Percentiles rank a stretch among this genome's conserved stretches.
These are phyloP conservation scores for Piloderma croceum DNA, from an alignment of 768 basidiomycete genomes.

Conservation along the genomic window DNA sequence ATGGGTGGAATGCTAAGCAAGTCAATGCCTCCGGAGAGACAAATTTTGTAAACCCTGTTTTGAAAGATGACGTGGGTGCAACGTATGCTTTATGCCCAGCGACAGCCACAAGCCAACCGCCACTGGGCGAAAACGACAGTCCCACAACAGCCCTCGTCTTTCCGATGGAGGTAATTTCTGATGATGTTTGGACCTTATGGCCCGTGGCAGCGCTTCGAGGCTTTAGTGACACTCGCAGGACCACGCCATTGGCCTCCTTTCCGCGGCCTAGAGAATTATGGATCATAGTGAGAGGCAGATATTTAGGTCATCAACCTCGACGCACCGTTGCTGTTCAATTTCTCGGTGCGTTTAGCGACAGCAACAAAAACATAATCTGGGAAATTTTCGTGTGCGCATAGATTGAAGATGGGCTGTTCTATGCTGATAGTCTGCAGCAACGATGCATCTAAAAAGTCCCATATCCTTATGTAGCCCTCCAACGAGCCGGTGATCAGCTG, in stretches of 20 bases:
- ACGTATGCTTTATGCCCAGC: conserved; percentile 78
- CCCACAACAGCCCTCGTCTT: conserved; percentile 61
- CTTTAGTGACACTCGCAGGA: conserved; percentile 61
- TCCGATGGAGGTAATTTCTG: conserved; percentile 53
- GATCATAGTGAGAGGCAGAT: not conserved
- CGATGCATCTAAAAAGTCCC: conserved; percentile 88
- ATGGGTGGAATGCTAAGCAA: conserved; percentile 83
- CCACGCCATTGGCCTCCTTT: conserved; percentile 49
- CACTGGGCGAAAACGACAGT: conserved; percentile 69
- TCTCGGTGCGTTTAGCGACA: conserved; percentile 46
- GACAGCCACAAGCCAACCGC: conserved; percentile 70
- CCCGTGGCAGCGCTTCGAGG: conserved; percentile 37
- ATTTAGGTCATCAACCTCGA: conserved; percentile 12
- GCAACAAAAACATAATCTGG: conserved; percentile 70
- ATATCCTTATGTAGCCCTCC: conserved; percentile 81
- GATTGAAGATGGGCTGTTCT: conserved; percentile 60
- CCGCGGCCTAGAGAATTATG: conserved; percentile 8
- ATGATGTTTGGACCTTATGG: conserved; percentile 37
- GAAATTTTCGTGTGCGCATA: conserved; percentile 67
- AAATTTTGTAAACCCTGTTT: conserved; percentile 74
- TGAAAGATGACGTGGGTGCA: conserved; percentile 48
- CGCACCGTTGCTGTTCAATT: conserved; percentile 28
- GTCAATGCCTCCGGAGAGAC: conserved; percentile 76
- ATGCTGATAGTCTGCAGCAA: conserved; percentile 72
- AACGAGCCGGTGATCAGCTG: conserved; percentile 84